Conservation (phyloP, 208 protist species). For the Entamoeba invadens region DNA sequence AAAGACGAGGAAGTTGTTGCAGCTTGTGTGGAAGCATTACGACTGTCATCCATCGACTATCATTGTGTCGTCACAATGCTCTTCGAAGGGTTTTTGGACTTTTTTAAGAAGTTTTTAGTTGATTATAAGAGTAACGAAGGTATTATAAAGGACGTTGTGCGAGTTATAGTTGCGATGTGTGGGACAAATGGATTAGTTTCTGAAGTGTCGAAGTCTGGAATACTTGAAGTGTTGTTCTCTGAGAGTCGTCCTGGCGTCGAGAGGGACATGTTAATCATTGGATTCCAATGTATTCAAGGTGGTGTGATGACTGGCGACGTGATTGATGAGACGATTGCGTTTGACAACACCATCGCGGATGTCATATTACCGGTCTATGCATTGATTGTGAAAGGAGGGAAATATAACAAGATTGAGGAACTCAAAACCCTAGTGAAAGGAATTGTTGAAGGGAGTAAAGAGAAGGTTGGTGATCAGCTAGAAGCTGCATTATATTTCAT, state of each 20-base stretch:
- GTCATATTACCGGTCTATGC: not conserved
- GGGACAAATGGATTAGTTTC: not conserved
- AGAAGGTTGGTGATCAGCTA: too few species aligned
- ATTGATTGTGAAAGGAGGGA: not conserved
- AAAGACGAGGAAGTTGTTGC: not conserved
- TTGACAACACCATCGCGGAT: not conserved
- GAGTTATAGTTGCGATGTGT: not conserved
- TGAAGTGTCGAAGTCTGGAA: not conserved
- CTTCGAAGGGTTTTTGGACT: not conserved
- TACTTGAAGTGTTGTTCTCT: not conserved
- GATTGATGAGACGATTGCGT: not conserved
- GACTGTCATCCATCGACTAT: not conserved
- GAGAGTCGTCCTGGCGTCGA: not conserved
- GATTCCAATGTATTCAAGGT: not conserved
- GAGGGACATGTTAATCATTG: not conserved
- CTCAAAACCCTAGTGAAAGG: not conserved
- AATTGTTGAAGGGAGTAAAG: not conserved
- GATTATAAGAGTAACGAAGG: not conserved
- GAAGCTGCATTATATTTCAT: not conserved
- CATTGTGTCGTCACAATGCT: not conserved
- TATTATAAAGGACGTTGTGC: not conserved
- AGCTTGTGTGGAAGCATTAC: not conserved
- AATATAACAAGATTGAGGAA: not conserved
- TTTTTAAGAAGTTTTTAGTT: not conserved
- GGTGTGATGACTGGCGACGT: not conserved